Evolutionary conservation across 192 early-diverging fungal genomes (phyloP).

Genomic region (Mycoemilia scoparia): DNA sequence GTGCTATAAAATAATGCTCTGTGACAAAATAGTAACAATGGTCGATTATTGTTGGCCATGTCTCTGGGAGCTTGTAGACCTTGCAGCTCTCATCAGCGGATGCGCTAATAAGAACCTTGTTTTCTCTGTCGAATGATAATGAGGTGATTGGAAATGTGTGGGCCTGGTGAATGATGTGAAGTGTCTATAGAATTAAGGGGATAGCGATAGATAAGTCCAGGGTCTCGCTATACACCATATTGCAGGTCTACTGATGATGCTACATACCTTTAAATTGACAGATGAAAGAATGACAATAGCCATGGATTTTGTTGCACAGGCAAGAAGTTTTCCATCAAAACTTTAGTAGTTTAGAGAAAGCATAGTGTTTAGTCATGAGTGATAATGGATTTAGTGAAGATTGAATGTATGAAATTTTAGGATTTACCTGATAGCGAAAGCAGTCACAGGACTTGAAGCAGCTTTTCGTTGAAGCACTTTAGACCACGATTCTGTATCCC

Average conservation of each 20-base stretch:
- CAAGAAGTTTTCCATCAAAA: conserved; percentile 51
- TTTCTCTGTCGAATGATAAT: conserved; percentile 49
- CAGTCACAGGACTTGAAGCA: conserved; percentile 7
- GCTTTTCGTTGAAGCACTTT: no score
- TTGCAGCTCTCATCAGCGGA: conserved; percentile 63
- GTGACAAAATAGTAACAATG: no score
- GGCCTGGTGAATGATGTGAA: conserved; percentile 41
- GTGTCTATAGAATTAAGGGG: conserved; percentile 18
- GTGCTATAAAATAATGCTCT: no score
- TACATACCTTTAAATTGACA: no score
- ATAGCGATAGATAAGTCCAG: conserved; percentile 2
- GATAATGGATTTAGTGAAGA: no score
- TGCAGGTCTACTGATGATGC: background rate
- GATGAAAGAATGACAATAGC: conserved; percentile 39
- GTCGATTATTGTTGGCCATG: conserved; percentile 17
- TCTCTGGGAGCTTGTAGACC: conserved; percentile 34
- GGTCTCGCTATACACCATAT: background rate
- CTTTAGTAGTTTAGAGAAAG: conserved; percentile 34
- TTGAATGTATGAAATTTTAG: no score
- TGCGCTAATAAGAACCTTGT: conserved; percentile 50
- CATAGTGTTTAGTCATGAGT: no score
- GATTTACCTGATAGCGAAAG: conserved; percentile 16
- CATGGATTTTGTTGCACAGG: conserved; percentile 53
- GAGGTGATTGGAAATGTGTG: conserved; percentile 69
- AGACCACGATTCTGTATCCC: conserved; percentile 15